phyloP scores from a whole-genome alignment of 2,329 filamentous ascomycete genomes.

The Myriosclerotinia duriaeana region DNA sequence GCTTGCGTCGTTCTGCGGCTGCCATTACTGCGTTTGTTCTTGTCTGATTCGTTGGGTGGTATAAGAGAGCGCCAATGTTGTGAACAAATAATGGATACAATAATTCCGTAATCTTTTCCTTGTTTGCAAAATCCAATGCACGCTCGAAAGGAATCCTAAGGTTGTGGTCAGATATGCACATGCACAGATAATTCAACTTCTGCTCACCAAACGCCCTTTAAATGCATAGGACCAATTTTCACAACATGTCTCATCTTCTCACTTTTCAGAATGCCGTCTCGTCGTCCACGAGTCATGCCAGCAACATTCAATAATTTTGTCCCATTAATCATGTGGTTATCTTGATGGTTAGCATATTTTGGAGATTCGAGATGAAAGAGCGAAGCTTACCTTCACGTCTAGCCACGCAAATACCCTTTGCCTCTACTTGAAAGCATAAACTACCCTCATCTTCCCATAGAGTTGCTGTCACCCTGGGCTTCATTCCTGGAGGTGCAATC shows the following conservation, averaged over 20 bases:
- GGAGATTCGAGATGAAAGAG: slow-evolving; percentile 6
- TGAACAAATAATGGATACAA: slow-evolving; percentile 96
- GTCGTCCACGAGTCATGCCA: slow-evolving; percentile 92
- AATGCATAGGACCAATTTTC: slow-evolving; percentile 98
- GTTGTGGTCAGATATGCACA: slow-evolving; percentile 28
- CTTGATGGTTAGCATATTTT: slow-evolving; percentile 47
- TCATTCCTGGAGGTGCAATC: slow-evolving; percentile 88
- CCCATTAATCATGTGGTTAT: slow-evolving; percentile 99
- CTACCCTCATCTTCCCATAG: slow-evolving; percentile 98
- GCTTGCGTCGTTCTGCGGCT: slow-evolving; percentile 74
- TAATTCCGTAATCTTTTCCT: slow-evolving; percentile 97
- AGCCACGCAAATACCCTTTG: slow-evolving; percentile 92
- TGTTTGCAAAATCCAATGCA: slow-evolving; percentile 97
- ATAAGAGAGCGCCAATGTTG: slow-evolving; percentile 90
- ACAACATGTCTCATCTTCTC: slow-evolving; percentile 96
- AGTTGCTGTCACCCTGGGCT: slow-evolving; percentile 92
- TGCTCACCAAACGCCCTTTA: slow-evolving; percentile 95
- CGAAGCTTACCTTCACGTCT: slow-evolving; percentile 80
- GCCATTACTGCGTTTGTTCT: slow-evolving; percentile 85
- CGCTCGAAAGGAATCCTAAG: slow-evolving; percentile 94
- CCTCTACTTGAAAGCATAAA: slow-evolving; percentile 96
- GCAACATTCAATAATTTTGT: slow-evolving; percentile 96
- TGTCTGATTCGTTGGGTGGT: slow-evolving; percentile 86
- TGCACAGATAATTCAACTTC: neutral
- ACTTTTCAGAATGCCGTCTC: slow-evolving; percentile 96